Conservation (phyloP, 2,329 filamentous ascomycete species). For the Diaporthe batatas region DNA sequence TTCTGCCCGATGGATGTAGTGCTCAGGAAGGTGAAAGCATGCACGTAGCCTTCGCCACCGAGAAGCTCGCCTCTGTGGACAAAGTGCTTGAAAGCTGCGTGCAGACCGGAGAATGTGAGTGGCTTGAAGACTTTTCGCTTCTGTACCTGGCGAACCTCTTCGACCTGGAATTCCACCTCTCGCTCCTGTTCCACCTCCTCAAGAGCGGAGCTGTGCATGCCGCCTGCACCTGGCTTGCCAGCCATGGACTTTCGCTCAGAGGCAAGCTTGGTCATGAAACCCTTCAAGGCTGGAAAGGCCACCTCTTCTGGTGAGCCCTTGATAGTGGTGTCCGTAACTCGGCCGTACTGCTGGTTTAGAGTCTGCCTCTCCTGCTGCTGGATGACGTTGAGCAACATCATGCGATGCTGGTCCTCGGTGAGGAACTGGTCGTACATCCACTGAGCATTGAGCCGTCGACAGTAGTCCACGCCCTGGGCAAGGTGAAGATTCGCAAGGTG, state of each 20-base stretch:
- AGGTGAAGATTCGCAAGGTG: slow-evolving; percentile 70
- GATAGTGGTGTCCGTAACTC: slow-evolving; percentile 40
- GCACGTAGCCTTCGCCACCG: slow-evolving; percentile 53
- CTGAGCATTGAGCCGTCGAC: slow-evolving; percentile 65
- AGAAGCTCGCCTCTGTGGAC: slow-evolving; percentile 58
- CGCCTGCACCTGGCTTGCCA: slow-evolving; percentile 52
- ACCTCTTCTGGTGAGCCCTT: slow-evolving; percentile 45
- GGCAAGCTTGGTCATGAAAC: slow-evolving; percentile 52
- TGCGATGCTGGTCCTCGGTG: slow-evolving; percentile 49
- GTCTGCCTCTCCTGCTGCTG: slow-evolving; percentile 68
- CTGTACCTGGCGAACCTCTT: slow-evolving; percentile 68
- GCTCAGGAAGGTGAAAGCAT: slow-evolving; percentile 57
- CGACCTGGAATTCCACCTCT: slow-evolving; percentile 70
- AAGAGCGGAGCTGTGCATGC: slow-evolving; percentile 63
- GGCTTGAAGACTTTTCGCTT: slow-evolving; percentile 57
- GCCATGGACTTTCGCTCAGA: slow-evolving; percentile 48
- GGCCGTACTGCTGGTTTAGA: slow-evolving; percentile 68
- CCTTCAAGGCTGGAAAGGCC: slow-evolving; percentile 42
- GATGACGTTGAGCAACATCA: slow-evolving; percentile 59
- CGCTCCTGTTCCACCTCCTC: slow-evolving; percentile 72
- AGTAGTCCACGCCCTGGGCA: slow-evolving; percentile 73
- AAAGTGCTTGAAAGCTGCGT: slow-evolving; percentile 61
- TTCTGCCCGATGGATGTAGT: slow-evolving; percentile 52
- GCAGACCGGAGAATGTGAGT: slow-evolving; percentile 59
- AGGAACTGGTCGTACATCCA: slow-evolving; percentile 59